These are phyloP conservation scores for Trypanosoma mega DNA, from an alignment of 208 protist genomes.

Conservation along the genomic window DNA sequence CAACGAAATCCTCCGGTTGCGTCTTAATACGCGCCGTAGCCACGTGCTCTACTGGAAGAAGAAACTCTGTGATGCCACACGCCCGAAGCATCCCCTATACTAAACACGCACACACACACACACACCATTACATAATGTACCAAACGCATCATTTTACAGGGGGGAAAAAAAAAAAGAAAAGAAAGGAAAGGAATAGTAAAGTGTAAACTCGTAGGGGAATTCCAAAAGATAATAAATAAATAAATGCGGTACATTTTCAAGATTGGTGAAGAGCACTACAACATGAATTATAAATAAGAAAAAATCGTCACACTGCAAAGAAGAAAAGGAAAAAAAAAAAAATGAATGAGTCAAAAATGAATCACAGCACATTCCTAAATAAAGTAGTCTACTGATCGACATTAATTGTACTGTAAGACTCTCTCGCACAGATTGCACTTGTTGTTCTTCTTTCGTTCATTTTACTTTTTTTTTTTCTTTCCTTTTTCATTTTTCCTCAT, in stretches of 20 bases:
- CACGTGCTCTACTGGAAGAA: slow-evolving; percentile 5
- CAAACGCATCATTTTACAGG: not conserved
- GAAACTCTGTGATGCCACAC: slow-evolving; percentile 56
- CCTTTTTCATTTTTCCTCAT: too few species aligned
- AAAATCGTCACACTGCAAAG: too few species aligned
- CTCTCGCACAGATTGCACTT: not conserved
- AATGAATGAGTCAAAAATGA: too few species aligned
- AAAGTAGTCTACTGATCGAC: too few species aligned
- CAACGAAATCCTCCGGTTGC: slow-evolving; percentile 65
- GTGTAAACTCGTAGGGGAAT: not conserved
- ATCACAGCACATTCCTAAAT: too few species aligned
- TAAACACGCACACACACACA: too few species aligned
- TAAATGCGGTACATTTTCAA: too few species aligned
- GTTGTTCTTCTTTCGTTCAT: not conserved
- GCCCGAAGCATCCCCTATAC: slow-evolving; percentile 57
- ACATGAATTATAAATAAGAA: too few species aligned
- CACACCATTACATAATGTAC: not conserved
- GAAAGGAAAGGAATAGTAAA: slow-evolving; percentile 6
- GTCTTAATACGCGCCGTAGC: slow-evolving; percentile 39
- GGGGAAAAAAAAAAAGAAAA: slow-evolving; percentile 7
- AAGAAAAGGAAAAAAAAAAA: too few species aligned
- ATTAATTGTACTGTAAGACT: not conserved
- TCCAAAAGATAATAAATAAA: slow-evolving; percentile 1
- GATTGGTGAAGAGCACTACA: too few species aligned
- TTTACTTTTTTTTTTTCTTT: not conserved